phyloP scores from a whole-genome alignment of 176 grass and related monocot species.

The Carex parvula region DNA sequence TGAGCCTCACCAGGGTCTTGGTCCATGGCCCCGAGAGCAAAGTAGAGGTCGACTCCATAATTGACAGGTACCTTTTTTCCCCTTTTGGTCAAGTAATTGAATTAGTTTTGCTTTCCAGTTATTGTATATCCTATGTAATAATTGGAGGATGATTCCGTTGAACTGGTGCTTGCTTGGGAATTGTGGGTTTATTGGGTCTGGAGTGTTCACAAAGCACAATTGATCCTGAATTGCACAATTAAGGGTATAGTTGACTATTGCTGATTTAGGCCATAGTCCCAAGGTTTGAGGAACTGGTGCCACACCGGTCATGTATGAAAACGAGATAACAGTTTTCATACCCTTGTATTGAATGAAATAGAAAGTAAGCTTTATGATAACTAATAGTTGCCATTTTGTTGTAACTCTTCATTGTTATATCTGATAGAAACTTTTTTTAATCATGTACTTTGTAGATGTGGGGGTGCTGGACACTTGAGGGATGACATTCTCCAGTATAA shows the following conservation, averaged over 20 bases:
- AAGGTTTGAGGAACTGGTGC: background rate
- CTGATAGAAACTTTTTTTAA: background rate
- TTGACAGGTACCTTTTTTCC: conserved; percentile 55
- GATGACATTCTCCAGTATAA: conserved; percentile 74
- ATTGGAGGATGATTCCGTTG: background rate
- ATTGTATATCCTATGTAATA: background rate
- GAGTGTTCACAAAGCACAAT: background rate
- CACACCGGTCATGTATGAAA: background rate
- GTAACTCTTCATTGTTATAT: background rate
- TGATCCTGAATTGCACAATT: background rate
- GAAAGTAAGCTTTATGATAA: background rate
- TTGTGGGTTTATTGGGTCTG: conserved; percentile 9
- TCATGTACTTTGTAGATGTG: conserved; percentile 50
- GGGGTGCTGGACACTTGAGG: conserved; percentile 82
- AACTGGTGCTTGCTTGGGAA: background rate
- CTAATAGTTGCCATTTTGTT: background rate
- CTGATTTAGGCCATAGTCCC: background rate
- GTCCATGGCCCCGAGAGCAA: conserved; percentile 91
- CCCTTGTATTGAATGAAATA: background rate
- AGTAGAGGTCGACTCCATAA: conserved; percentile 78
- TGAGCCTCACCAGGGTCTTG: conserved; percentile 94
- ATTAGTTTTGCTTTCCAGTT: background rate
- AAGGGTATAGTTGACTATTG: background rate
- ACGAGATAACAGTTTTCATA: background rate
- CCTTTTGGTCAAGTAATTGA: background rate